These are phyloP conservation scores for Ogataea allantospora DNA, from an alignment of 805 yeast species.

Conservation along the genomic window DNA sequence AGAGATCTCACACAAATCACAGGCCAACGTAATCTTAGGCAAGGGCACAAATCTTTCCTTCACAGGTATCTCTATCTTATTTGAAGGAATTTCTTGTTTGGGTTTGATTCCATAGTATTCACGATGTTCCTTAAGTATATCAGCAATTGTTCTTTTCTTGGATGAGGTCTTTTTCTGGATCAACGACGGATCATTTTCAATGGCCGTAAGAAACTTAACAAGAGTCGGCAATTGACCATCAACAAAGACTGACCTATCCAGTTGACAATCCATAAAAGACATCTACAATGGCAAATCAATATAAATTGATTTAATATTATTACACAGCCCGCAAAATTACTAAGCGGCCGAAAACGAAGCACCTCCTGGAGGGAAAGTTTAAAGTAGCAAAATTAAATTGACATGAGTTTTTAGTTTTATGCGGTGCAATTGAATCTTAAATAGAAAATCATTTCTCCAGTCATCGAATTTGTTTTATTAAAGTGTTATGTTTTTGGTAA, in stretches of 20 bases:
- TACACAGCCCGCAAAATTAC: conserved; percentile 6
- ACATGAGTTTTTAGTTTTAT: conserved; percentile 2
- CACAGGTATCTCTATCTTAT: neutral
- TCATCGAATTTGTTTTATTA: neutral
- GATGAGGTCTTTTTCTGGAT: conserved; percentile 8
- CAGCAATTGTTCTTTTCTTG: conserved; percentile 18
- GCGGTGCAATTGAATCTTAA: conserved; percentile 1
- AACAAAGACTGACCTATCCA: conserved; percentile 1
- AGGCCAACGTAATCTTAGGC: conserved; percentile 5
- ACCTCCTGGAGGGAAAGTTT: neutral
- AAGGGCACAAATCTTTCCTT: conserved; percentile 1
- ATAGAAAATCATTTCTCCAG: neutral
- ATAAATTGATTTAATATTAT: neutral
- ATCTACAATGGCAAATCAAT: conserved; percentile 1
- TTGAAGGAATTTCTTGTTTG: neutral
- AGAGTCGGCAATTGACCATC: conserved; percentile 1
- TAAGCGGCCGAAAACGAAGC: neutral
- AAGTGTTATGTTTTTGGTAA: conserved; percentile 7
- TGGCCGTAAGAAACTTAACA: neutral
- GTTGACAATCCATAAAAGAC: conserved; percentile 4
- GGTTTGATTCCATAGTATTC: conserved; percentile 15
- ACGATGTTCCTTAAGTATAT: conserved; percentile 18
- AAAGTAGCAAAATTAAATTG: conserved; percentile 10
- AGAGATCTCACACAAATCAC: conserved; percentile 5
- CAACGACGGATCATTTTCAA: conserved; percentile 2